Percentiles rank a stretch among this genome's conserved stretches.
phyloP scores from a whole-genome alignment of 345 rosid species.

The Dimocarpus longan region DNA sequence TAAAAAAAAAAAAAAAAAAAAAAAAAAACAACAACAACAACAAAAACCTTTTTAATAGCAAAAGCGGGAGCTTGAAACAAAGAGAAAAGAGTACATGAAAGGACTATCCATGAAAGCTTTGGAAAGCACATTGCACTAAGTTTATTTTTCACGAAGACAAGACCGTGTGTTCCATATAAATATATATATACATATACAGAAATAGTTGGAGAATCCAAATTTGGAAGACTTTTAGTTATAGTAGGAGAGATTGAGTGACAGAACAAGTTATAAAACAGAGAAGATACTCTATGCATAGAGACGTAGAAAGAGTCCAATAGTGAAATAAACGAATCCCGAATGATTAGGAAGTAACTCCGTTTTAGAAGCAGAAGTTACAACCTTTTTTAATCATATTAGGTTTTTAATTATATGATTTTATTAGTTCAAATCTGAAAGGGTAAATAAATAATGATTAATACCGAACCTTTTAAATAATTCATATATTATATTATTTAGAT shows the following conservation, averaged over 20 bases:
- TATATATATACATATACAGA: background rate
- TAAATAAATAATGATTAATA: no score
- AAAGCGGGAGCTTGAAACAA: conserved; percentile 28
- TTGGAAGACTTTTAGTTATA: background rate
- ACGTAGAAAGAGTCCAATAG: background rate
- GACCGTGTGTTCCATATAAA: background rate
- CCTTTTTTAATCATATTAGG: no score
- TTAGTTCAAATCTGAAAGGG: no score
- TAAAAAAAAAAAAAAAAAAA: background rate
- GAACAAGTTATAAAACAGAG: background rate
- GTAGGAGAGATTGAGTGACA: background rate
- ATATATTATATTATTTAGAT: no score
- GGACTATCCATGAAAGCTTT: conserved; percentile 20
- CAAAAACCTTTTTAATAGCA: conserved; percentile 54
- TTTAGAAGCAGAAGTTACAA: background rate
- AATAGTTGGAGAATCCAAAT: background rate
- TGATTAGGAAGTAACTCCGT: background rate
- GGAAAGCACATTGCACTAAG: conserved; percentile 24
- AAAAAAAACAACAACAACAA: background rate
- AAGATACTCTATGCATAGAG: background rate
- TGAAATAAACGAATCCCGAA: background rate
- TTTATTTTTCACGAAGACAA: background rate
- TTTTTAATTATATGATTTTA: no score
- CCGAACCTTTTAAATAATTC: no score
- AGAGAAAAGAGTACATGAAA: conserved; percentile 22